A percentile compares a stretch with the other conserved stretches of the same genome.
phyloP scores from a whole-genome alignment of 176 grass and related monocot genomes.

The Elaeis guineensis region DNA sequence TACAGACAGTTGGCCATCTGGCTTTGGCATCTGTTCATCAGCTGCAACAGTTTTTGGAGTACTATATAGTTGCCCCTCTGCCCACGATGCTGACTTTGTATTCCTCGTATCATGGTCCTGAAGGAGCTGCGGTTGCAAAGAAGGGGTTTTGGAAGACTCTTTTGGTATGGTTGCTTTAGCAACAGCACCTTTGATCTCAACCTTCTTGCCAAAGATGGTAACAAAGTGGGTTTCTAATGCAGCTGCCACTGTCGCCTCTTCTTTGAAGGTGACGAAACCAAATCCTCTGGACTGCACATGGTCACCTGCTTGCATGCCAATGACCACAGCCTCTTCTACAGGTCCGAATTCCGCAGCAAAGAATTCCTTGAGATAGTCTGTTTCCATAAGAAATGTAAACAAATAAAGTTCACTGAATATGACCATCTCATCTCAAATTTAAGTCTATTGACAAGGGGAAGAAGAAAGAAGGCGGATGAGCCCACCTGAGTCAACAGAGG shows the following conservation, averaged over 20 bases:
- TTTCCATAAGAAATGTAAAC: not conserved
- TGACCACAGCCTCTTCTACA: conserved; percentile 58
- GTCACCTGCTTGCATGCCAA: conserved; percentile 24
- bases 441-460: conserved; percentile 2
- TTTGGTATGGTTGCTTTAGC: conserved; percentile 15
- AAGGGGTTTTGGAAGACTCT: conserved; percentile 17
- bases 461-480: conserved; percentile 4
- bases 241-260: conserved; percentile 29
- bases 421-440: no score
- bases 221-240: conserved; percentile 61
- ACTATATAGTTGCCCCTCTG: no score
- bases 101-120: conserved; percentile 9
- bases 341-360: conserved; percentile 48
- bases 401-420: no score
- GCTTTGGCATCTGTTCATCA: conserved; percentile 17
- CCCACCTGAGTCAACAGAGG: conserved; percentile 42
- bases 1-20: conserved; percentile 34
- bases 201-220: conserved; percentile 49
- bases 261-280: conserved; percentile 54
- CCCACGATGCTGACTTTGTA: no score
- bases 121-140: conserved; percentile 11
- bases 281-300: conserved; percentile 44
- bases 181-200: conserved; percentile 57
- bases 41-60: not conserved
- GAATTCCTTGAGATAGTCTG: conserved; percentile 43